phyloP scores from a whole-genome alignment of 345 rosid genomes.

The Laguncularia racemosa region DNA sequence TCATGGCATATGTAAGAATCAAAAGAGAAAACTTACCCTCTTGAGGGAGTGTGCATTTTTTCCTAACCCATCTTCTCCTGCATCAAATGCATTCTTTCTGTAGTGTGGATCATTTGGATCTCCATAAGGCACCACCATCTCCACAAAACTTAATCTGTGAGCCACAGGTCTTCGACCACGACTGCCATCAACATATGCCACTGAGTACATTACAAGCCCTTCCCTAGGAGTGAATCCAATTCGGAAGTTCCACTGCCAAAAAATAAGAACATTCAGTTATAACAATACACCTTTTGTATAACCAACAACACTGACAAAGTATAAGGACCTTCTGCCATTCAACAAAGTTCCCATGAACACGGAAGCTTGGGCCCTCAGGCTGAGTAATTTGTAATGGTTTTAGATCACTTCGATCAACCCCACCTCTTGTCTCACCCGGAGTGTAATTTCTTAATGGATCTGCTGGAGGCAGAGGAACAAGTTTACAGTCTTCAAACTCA shows the following conservation, averaged over 20 bases:
- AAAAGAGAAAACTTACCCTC: constrained; percentile 28
- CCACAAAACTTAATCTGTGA: constrained; percentile 72
- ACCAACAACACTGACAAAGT: constrained; percentile 1
- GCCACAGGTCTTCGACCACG: constrained; percentile 70
- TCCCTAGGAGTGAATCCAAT: constrained; percentile 78
- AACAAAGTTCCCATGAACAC: constrained; percentile 48
- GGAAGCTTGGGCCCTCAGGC: constrained; percentile 76
- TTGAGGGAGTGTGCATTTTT: constrained; percentile 77
- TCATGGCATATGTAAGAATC: not conserved
- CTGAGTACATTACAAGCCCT: constrained; percentile 62
- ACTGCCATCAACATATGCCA: constrained; percentile 66
- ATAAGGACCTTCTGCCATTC: constrained; percentile 63
- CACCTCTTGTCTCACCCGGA: constrained; percentile 60
- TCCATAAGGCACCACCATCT: constrained; percentile 83
- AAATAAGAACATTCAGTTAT: not conserved
- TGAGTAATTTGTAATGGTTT: constrained; percentile 65
- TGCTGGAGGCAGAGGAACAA: constrained; percentile 62
- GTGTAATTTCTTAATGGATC: constrained; percentile 73
- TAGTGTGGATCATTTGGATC: constrained; percentile 82
- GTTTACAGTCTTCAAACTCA: constrained; percentile 68
- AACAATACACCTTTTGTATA: not conserved
- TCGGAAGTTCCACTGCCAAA: constrained; percentile 70
- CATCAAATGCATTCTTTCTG: constrained; percentile 74
- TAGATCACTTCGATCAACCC: constrained; percentile 71
- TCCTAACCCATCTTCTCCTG: constrained; percentile 80